Evolutionary conservation across 2,329 filamentous ascomycete genomes (phyloP).

Genomic region (Diplocarpon mali): DNA sequence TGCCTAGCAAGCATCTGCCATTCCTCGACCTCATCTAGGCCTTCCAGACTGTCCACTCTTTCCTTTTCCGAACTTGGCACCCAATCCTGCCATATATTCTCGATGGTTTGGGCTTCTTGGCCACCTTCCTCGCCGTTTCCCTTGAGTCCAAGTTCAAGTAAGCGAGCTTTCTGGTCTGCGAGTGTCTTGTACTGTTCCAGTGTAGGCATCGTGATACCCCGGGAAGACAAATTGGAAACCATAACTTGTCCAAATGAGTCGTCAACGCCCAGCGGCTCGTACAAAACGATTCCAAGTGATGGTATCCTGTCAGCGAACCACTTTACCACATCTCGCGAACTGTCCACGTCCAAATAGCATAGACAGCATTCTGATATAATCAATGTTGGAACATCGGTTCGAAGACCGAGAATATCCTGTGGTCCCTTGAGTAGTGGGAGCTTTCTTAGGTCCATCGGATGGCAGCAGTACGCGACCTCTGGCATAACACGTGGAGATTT

Average conservation of each 20-base stretch:
- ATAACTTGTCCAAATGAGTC: constrained; percentile 88
- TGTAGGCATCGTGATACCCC: constrained; percentile 77
- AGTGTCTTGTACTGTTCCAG: constrained; percentile 61
- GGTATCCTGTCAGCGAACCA: constrained; percentile 48
- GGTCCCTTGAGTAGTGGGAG: constrained; percentile 14
- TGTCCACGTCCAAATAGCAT: constrained; percentile 64
- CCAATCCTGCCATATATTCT: constrained; percentile 71
- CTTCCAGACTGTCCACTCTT: constrained; percentile 68
- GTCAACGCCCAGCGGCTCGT: constrained; percentile 77
- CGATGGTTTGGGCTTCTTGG: constrained; percentile 46
- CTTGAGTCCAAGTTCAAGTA: constrained; percentile 56
- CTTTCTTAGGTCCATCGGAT: constrained; percentile 30
- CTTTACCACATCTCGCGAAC: constrained; percentile 52
- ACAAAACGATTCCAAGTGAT: constrained; percentile 55
- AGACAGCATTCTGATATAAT: constrained; percentile 93
- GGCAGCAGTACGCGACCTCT: constrained; percentile 35
- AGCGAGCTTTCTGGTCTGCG: constrained; percentile 53
- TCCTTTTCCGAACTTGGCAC: constrained; percentile 60
- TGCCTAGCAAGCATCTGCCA: constrained; percentile 79
- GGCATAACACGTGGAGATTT: constrained; percentile 1
- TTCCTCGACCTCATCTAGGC: constrained; percentile 91
- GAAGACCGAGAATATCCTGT: constrained; percentile 33
- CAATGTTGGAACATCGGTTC: constrained; percentile 60
- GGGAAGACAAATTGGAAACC: constrained; percentile 75
- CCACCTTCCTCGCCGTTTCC: constrained; percentile 28